These are phyloP conservation scores for Pseudomonodictys pantanalensis DNA, from an alignment of 495 filamentous ascomycete genomes.

Conservation along the genomic window DNA sequence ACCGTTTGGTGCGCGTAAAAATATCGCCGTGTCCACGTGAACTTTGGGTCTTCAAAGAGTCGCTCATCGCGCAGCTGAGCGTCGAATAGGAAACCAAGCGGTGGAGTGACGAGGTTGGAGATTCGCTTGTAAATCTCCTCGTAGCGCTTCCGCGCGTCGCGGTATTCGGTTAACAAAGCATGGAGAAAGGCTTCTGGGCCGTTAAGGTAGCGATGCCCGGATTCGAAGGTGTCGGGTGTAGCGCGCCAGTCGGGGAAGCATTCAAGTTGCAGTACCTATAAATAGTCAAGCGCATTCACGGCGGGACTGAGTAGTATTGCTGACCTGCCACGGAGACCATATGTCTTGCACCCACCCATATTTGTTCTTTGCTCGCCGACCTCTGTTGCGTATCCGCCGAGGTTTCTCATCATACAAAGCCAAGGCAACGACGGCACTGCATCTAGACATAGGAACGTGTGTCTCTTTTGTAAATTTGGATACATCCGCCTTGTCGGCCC, in stretches of 20 bases:
- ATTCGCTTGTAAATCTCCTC: conserved; percentile 48
- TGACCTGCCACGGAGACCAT: conserved; percentile 52
- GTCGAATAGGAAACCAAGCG: conserved; percentile 56
- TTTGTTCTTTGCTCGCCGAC: conserved; percentile 38
- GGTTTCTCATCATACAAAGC: conserved; percentile 45
- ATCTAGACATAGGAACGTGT: conserved; percentile 52
- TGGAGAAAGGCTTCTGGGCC: conserved; percentile 55
- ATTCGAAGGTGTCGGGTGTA: conserved; percentile 48
- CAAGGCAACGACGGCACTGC: conserved; percentile 50
- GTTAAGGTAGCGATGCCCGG: conserved; percentile 48
- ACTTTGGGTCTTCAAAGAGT: conserved; percentile 55
- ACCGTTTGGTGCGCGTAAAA: conserved; percentile 59
- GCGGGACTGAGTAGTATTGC: conserved; percentile 31
- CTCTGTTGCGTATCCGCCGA: conserved; percentile 39
- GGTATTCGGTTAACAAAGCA: conserved; percentile 50
- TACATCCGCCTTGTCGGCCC: conserved; percentile 43
- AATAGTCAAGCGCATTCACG: neutral
- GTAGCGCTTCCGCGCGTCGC: conserved; percentile 52
- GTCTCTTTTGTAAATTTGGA: conserved; percentile 29
- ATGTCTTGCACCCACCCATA: conserved; percentile 49
- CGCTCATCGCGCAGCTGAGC: conserved; percentile 49
- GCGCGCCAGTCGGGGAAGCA: conserved; percentile 53
- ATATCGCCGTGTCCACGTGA: conserved; percentile 55
- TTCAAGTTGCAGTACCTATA: conserved; percentile 36
- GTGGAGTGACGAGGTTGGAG: conserved; percentile 51